Evolutionary conservation across 345 rosid genomes (phyloP), one percentile per base, ranked within the genome.

Genomic region (Camelina sativa): DNA sequence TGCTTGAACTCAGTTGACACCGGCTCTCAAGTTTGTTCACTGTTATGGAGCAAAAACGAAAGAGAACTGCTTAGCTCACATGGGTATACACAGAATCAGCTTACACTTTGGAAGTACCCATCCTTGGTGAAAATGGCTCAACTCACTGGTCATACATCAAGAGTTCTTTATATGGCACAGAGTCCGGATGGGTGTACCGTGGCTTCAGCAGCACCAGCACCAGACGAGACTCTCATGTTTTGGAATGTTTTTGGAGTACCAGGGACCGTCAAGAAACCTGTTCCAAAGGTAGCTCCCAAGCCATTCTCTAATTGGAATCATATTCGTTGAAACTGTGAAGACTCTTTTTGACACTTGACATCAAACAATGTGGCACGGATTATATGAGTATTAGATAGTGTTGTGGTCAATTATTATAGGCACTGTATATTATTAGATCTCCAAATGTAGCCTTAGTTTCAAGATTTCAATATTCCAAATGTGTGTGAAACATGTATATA

Each of bases 181-280:
- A 86, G 94, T 60, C 94, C 94, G 9, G 91, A 89, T 84, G 88
- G 94, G 35, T 84, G 82, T 74, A 85, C 90, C 1, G 92, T 87
- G 10, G 96, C 96, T 30, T 77, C 96, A 11, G 96, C 92, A n/a
- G 92, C 92, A 37, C 28, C 28, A 88, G 84, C 28, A 25, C 28
- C 28, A 52, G 92, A 89, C 28, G 96, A 89, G 67, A 89, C 92
- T 3, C 61, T 87, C 16, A 78, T 87, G 61, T 83, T 89, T 43
- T 89, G 92, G 96, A 89, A 87, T 67, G 90, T 89, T 10, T 89
- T 87, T 62, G 90, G 89, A 28, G 83, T 66, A 23, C 86, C 92
- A n/a, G 87, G 86, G 75, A 56, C 28, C 28, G 28, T 25, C 28
- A 25, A 25, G 28, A 25, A 25, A 25, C 2, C 4, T 25, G 28